Evolutionary conservation across 371 early-diverging fungal species (phyloP).

Genomic region (Apophysomyces elegans): DNA sequence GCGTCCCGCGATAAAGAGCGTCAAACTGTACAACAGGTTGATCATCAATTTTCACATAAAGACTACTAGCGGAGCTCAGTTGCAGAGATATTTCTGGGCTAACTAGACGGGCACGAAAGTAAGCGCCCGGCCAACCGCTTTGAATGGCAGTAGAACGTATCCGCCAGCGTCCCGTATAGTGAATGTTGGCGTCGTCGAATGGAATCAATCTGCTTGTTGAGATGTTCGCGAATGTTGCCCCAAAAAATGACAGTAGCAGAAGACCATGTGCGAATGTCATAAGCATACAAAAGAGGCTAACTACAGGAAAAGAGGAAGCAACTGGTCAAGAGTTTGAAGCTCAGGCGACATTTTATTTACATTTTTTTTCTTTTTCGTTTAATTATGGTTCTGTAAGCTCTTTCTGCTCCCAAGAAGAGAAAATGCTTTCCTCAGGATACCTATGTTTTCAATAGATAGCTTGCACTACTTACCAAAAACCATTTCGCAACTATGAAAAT

Average conservation of each 20-base stretch:
- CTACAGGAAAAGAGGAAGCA: neutral
- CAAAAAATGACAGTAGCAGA: neutral
- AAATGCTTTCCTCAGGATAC: no score
- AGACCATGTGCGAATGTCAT: slow-evolving; percentile 5
- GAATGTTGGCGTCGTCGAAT: slow-evolving; percentile 36
- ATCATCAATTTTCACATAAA: slow-evolving; percentile 33
- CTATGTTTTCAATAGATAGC: no score
- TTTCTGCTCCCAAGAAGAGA: no score
- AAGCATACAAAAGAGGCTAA: slow-evolving; percentile 5
- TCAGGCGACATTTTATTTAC: slow-evolving; percentile 1
- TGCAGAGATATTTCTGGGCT: slow-evolving; percentile 27
- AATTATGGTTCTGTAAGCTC: no score
- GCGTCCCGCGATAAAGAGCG: slow-evolving; percentile 9
- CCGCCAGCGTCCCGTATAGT: slow-evolving; percentile 52
- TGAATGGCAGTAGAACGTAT: slow-evolving; percentile 24
- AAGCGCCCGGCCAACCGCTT: slow-evolving; percentile 53
- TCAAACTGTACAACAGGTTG: slow-evolving; percentile 18
- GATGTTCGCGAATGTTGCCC: neutral
- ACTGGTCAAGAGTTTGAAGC: neutral
- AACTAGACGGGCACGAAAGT: slow-evolving; percentile 31
- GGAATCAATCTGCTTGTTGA: slow-evolving; percentile 19
- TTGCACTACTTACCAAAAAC: no score
- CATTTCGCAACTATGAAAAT: no score
- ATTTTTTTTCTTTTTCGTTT: no score
- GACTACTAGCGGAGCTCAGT: slow-evolving; percentile 26